phyloP scores from a whole-genome alignment of 176 grass and related monocot species.

The Carex parvula region DNA sequence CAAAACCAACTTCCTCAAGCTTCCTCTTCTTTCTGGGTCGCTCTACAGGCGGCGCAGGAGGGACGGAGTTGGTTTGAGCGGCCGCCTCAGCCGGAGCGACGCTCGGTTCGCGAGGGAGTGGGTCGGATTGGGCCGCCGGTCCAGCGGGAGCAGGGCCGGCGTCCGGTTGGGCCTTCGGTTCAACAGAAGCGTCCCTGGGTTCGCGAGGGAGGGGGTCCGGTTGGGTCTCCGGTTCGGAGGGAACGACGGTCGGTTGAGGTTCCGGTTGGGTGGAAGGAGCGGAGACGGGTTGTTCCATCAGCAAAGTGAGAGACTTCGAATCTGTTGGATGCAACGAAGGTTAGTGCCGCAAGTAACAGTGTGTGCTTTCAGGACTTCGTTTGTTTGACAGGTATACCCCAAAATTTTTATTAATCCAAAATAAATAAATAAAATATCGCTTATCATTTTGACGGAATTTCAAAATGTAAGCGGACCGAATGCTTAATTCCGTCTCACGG shows the following conservation, averaged over 20 bases:
- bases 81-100: neutral
- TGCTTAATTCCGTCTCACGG: too few species aligned
- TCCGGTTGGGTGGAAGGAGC: neutral
- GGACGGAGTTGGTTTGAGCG: constrained; percentile 26
- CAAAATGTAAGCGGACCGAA: too few species aligned
- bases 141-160: neutral
- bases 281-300: neutral
- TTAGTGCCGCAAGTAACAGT: neutral
- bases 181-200: neutral
- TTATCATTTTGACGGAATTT: too few species aligned
- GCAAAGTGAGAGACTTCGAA: neutral
- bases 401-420: too few species aligned
- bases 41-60: constrained; percentile 14
- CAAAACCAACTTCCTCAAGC: constrained; percentile 28
- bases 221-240: neutral
- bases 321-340: neutral
- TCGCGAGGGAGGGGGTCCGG: neutral
- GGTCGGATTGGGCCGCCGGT: neutral
- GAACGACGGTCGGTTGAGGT: neutral
- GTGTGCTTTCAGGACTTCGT: neutral
- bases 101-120: neutral
- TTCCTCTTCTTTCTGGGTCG: constrained; percentile 33
- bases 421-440: too few species aligned
- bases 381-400: neutral
- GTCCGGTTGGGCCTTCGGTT: constrained; percentile 16